Conservation (phyloP, 805 yeast genomes). For the Barnettozyma siamensis region DNA sequence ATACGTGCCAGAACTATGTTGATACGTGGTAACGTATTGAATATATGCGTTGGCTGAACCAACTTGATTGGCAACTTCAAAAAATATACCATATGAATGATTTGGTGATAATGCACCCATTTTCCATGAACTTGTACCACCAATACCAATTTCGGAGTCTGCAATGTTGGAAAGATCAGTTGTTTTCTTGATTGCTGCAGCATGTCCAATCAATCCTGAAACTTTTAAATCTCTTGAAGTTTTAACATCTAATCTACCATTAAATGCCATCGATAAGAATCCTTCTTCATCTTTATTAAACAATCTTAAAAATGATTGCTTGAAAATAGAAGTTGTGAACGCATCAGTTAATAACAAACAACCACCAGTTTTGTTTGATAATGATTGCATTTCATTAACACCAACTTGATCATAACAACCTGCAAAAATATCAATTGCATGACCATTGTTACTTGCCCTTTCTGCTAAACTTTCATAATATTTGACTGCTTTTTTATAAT, state of each 20-base stretch:
- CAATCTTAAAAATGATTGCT: slow-evolving; percentile 82
- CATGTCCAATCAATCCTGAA: slow-evolving; percentile 92
- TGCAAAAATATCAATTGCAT: slow-evolving; percentile 84
- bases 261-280: slow-evolving; percentile 82
- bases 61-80: slow-evolving; percentile 60
- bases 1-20: slow-evolving; percentile 90
- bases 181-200: slow-evolving; percentile 59
- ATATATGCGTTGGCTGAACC: slow-evolving; percentile 42
- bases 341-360: slow-evolving; percentile 83
- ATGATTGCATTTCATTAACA: slow-evolving; percentile 84
- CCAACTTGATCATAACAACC: slow-evolving; percentile 97
- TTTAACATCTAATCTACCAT: slow-evolving; percentile 81
- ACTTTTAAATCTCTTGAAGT: slow-evolving; percentile 84
- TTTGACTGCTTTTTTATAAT: slow-evolving; percentile 78
- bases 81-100: slow-evolving; percentile 84
- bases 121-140: slow-evolving; percentile 86
- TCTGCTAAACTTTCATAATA: slow-evolving; percentile 72
- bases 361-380: slow-evolving; percentile 88
- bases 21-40: slow-evolving; percentile 89
- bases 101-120: slow-evolving; percentile 81
- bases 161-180: slow-evolving; percentile 58
- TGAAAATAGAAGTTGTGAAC: slow-evolving; percentile 90
- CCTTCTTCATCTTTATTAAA: slow-evolving; percentile 87
- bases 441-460: slow-evolving; percentile 66
- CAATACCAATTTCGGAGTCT: slow-evolving; percentile 90